These are phyloP conservation scores for Wickerhamomyces queroliae DNA, from an alignment of 805 yeast genomes.

Conservation along the genomic window DNA sequence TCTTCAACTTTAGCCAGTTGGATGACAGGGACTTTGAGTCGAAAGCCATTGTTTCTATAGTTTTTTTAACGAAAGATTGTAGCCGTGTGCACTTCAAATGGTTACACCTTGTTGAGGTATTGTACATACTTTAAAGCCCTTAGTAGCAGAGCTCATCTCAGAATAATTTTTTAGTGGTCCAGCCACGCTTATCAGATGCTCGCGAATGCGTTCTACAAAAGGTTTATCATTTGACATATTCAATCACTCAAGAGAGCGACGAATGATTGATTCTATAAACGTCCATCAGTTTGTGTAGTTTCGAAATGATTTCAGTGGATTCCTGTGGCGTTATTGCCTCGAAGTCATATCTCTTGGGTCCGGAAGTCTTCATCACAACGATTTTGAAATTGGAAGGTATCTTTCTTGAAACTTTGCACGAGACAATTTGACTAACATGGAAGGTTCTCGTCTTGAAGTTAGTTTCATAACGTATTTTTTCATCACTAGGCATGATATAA, in stretches of 20 bases:
- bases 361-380: constrained; percentile 60
- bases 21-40: constrained; percentile 8
- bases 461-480: constrained; percentile 64
- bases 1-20: constrained; percentile 18
- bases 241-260: constrained; percentile 1
- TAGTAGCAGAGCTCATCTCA: constrained; percentile 4
- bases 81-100: too few relatives aligned
- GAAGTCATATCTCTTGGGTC: constrained; percentile 78
- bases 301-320: constrained; percentile 71
- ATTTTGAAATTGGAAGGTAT: constrained; percentile 78
- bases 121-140: too few relatives aligned
- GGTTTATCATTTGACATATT: background rate
- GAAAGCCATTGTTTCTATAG: constrained; percentile 5
- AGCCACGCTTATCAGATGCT: background rate
- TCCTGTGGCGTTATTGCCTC: constrained; percentile 63
- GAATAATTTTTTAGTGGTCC: background rate
- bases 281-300: constrained; percentile 51
- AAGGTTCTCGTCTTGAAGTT: constrained; percentile 76
- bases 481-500: constrained; percentile 82
- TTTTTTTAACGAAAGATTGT: background rate
- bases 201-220: background rate
- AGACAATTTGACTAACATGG: constrained; percentile 71
- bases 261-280: constrained; percentile 42
- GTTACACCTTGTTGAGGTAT: too few relatives aligned
- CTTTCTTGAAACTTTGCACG: constrained; percentile 71